A percentile compares a stretch with the other conserved stretches of the same genome.
Conservation (phyloP, 805 yeast genomes). For the Nakazawaea pomicola region DNA sequence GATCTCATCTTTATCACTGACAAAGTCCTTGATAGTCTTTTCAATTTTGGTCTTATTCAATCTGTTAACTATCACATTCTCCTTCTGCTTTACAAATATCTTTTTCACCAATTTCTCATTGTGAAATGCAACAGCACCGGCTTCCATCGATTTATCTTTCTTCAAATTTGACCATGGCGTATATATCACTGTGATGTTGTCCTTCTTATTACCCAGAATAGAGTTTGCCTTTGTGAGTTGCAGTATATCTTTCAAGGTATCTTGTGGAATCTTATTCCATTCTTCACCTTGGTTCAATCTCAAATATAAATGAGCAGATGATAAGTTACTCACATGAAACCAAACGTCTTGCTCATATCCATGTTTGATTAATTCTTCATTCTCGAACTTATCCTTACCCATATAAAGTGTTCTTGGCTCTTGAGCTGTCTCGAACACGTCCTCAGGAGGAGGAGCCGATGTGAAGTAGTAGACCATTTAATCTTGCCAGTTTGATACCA, state of each 20-base stretch:
- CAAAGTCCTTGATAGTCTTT: slow-evolving; percentile 38
- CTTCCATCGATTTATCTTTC: slow-evolving; percentile 67
- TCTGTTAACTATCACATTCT: slow-evolving; percentile 55
- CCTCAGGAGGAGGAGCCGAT: slow-evolving; percentile 28
- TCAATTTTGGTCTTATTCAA: slow-evolving; percentile 63
- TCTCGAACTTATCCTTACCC: slow-evolving; percentile 76
- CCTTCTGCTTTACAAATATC: slow-evolving; percentile 48
- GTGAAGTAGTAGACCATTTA: slow-evolving; percentile 42
- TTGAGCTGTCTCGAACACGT: slow-evolving; percentile 17
- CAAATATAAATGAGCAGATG: slow-evolving; percentile 74
- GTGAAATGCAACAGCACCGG: slow-evolving; percentile 74
- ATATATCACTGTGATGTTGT: slow-evolving; percentile 59
- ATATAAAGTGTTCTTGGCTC: slow-evolving; percentile 42
- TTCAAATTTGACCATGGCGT: slow-evolving; percentile 72
- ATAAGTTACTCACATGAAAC: slow-evolving; percentile 76
- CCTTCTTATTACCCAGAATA: slow-evolving; percentile 67
- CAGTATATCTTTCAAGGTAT: slow-evolving; percentile 44
- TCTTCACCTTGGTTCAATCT: slow-evolving; percentile 45
- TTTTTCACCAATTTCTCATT: slow-evolving; percentile 50
- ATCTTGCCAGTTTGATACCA: not conserved
- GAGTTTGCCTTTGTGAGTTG: slow-evolving; percentile 77
- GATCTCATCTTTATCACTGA: slow-evolving; percentile 24
- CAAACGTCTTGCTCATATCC: slow-evolving; percentile 66
- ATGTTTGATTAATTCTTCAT: slow-evolving; percentile 53
- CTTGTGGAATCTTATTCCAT: slow-evolving; percentile 46